phyloP scores from a whole-genome alignment of 768 basidiomycete species.

The Hysterangium stoloniferum region DNA sequence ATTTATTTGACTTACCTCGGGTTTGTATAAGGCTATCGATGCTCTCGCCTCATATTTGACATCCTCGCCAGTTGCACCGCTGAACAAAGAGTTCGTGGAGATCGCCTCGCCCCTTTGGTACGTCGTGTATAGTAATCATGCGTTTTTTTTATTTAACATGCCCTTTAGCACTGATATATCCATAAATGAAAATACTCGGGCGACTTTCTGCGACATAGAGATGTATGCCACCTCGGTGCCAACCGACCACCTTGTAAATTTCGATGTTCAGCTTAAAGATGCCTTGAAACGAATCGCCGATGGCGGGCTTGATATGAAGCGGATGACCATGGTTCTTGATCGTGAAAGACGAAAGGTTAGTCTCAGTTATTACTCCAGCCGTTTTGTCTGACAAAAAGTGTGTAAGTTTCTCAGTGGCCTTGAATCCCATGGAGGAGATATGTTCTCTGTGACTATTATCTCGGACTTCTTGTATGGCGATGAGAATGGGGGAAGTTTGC shows the following conservation, averaged over 20 bases:
- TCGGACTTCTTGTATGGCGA: constrained; percentile 82
- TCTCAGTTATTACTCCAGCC: too few species aligned
- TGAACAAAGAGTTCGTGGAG: constrained; percentile 91
- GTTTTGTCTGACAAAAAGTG: constrained; percentile 1
- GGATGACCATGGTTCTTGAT: constrained; percentile 81
- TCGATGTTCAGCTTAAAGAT: constrained; percentile 57
- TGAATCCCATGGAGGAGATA: constrained; percentile 77
- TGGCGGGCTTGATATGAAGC: constrained; percentile 81
- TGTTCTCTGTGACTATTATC: constrained; percentile 68
- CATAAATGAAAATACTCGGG: constrained; percentile 70
- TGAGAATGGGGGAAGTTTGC: constrained; percentile 72
- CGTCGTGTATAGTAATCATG: constrained; percentile 17
- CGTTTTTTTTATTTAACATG: not conserved
- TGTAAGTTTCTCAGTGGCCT: constrained; percentile 73
- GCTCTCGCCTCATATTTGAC: constrained; percentile 84
- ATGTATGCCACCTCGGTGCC: constrained; percentile 83
- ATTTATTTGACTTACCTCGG: not conserved
- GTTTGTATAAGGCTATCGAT: constrained; percentile 55
- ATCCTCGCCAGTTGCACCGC: constrained; percentile 69
- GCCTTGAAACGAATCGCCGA: constrained; percentile 63
- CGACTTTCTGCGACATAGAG: constrained; percentile 62
- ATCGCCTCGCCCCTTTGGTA: constrained; percentile 85
- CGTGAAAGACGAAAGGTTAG: constrained; percentile 81
- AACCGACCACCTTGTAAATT: constrained; percentile 62
- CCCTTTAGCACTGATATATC: constrained; percentile 69